phyloP scores from a whole-genome alignment of 192 early-diverging fungal species.

The Coemansia sp. region DNA sequence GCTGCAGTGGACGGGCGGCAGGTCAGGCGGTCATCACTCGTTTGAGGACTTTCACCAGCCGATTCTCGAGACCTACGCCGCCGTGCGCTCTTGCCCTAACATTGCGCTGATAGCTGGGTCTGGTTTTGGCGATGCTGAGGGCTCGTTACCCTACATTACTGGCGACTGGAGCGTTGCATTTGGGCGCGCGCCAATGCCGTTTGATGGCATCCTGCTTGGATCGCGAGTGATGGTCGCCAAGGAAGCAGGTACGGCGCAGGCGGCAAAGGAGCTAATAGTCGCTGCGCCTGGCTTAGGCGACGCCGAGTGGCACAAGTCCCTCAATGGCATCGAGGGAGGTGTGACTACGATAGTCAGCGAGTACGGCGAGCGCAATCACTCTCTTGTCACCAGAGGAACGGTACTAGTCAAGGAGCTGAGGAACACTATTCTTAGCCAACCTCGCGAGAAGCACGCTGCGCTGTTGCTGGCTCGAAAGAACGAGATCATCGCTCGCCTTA shows the following conservation, averaged over 20 bases:
- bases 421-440: conserved; percentile 78
- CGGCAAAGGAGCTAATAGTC: conserved; percentile 88
- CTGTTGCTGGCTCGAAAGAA: conserved; percentile 70
- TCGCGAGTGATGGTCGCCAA: conserved; percentile 95
- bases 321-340: conserved; percentile 74
- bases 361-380: conserved; percentile 92
- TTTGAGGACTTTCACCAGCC: conserved; percentile 96
- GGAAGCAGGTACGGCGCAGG: conserved; percentile 76
- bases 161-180: conserved; percentile 87
- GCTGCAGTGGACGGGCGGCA: conserved; percentile 96
- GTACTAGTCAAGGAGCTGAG: conserved; percentile 82
- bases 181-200: conserved; percentile 91
- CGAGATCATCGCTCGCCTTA: conserved; percentile 87
- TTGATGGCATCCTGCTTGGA: conserved; percentile 92
- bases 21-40: conserved; percentile 96
- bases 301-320: conserved; percentile 82
- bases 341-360: conserved; percentile 89
- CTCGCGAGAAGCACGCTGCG: conserved; percentile 77
- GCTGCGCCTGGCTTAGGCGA: conserved; percentile 81
- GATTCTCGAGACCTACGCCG: conserved; percentile 69
- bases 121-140: conserved; percentile 87
- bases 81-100: conserved; percentile 77
- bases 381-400: conserved; percentile 86
- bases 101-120: conserved; percentile 88
- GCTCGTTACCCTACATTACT: conserved; percentile 88